Percentiles rank a stretch among this genome's conserved stretches.
Evolutionary conservation across 140 eudicot genomes (phyloP).

Genomic region (Bidens hawaiensis): DNA sequence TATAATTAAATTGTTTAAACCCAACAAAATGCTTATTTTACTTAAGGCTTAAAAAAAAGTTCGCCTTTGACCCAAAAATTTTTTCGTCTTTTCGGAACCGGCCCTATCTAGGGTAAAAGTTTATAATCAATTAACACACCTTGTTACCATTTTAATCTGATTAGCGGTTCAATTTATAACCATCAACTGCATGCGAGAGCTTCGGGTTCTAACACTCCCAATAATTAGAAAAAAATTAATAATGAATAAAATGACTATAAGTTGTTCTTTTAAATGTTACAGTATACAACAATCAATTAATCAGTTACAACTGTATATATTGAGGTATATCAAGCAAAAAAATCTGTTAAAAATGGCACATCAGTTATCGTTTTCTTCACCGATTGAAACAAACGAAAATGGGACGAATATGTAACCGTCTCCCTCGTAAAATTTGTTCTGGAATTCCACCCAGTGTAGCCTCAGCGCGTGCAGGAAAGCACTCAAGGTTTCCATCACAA

Average conservation of each 20-base stretch:
- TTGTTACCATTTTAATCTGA: no score
- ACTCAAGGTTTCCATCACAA: constrained; percentile 88
- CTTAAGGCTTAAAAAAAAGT: no score
- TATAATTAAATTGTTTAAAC: no score
- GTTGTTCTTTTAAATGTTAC: background rate
- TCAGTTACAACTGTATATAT: background rate
- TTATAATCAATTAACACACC: background rate
- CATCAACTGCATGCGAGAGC: no score
- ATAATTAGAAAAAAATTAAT: background rate
- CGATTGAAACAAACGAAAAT: constrained; percentile 49
- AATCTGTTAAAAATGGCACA: background rate
- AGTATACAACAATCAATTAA: background rate
- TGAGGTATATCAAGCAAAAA: background rate
- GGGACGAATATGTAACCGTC: constrained; percentile 76
- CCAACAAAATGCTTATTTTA: no score
- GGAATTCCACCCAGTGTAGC: constrained; percentile 95
- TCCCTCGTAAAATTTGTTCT: constrained; percentile 77
- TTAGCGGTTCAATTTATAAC: no score
- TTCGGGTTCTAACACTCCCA: background rate
- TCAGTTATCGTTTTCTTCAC: constrained; percentile 46
- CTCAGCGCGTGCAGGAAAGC: constrained; percentile 85
- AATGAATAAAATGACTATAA: background rate
- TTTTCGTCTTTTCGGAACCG: no score
- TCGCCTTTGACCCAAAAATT: no score
- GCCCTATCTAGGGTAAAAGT: background rate